phyloP scores from a whole-genome alignment of 108 stramenopile species.

The Nitzschia sp. region DNA sequence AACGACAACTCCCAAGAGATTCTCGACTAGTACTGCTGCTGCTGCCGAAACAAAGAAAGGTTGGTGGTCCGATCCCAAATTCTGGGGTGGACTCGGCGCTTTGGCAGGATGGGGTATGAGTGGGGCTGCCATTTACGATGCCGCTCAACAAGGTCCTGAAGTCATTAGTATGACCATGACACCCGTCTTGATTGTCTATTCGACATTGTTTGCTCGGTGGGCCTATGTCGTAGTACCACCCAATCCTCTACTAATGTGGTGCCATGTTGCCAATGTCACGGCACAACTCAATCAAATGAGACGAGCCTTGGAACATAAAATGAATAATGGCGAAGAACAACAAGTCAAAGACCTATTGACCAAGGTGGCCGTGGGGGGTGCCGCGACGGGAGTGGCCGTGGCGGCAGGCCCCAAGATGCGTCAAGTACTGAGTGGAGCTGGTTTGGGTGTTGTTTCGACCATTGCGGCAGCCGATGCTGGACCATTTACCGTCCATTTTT shows the following conservation, averaged over 20 bases:
- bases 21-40: no score
- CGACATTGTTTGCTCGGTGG: slow-evolving; percentile 83
- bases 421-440: slow-evolving; percentile 44
- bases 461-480: slow-evolving; percentile 81
- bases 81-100: slow-evolving; percentile 81
- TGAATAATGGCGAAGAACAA: slow-evolving; percentile 59
- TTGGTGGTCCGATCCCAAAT: slow-evolving; percentile 65
- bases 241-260: slow-evolving; percentile 65
- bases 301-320: slow-evolving; percentile 76
- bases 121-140: slow-evolving; percentile 87
- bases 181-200: slow-evolving; percentile 82
- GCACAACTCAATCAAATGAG: slow-evolving; percentile 85
- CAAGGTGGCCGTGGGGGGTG: slow-evolving; percentile 71
- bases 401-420: slow-evolving; percentile 63
- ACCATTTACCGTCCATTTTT: slow-evolving; percentile 63
- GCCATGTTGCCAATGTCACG: slow-evolving; percentile 80
- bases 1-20: background rate
- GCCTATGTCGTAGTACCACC: slow-evolving; percentile 80
- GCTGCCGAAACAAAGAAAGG: slow-evolving; percentile 5
- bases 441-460: slow-evolving; percentile 61
- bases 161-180: slow-evolving; percentile 89
- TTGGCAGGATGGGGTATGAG: slow-evolving; percentile 92
- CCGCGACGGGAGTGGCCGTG: slow-evolving; percentile 56
- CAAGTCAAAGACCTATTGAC: slow-evolving; percentile 62
- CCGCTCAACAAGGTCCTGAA: slow-evolving; percentile 73